phyloP scores from a whole-genome alignment of 1,284 basidiomycete species.

The Cystobasidiaceae sp. region DNA sequence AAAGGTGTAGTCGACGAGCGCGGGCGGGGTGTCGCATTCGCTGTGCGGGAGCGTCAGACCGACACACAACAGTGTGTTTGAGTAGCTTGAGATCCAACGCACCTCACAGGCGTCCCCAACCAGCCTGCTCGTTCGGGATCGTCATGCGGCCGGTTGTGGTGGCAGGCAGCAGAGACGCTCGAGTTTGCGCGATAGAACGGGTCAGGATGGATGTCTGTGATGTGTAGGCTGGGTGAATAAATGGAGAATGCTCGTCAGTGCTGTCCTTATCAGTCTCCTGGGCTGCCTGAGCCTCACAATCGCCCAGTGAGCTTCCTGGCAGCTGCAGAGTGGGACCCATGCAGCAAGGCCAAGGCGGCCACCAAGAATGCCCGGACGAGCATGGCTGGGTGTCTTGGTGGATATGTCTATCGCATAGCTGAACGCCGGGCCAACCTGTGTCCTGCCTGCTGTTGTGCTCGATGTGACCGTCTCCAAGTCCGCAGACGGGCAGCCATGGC shows the following conservation, averaged over 20 bases:
- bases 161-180: conserved; percentile 58
- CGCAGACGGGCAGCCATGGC: too few relatives aligned
- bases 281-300: not conserved
- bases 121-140: conserved; percentile 43
- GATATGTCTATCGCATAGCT: too few relatives aligned
- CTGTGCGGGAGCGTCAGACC: conserved; percentile 49
- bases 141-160: conserved; percentile 46
- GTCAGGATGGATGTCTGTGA: conserved; percentile 79
- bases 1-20: conserved; percentile 72
- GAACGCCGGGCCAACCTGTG: too few relatives aligned
- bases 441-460: too few relatives aligned
- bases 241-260: not conserved
- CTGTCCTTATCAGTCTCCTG: not conserved
- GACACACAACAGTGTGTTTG: too few relatives aligned
- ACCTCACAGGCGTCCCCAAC: conserved; percentile 44
- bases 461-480: too few relatives aligned
- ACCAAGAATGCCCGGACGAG: not conserved
- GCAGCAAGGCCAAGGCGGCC: not conserved
- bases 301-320: conserved; percentile 14
- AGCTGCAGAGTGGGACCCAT: not conserved
- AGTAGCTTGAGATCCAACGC: not conserved
- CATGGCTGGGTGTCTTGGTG: too few relatives aligned
- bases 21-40: conserved; percentile 77
- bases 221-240: conserved; percentile 54
- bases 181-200: conserved; percentile 53